Percentiles rank a stretch among this genome's conserved stretches.
Conservation (phyloP, 2,329 filamentous ascomycete genomes). For the Tolypocladium sp. region DNA sequence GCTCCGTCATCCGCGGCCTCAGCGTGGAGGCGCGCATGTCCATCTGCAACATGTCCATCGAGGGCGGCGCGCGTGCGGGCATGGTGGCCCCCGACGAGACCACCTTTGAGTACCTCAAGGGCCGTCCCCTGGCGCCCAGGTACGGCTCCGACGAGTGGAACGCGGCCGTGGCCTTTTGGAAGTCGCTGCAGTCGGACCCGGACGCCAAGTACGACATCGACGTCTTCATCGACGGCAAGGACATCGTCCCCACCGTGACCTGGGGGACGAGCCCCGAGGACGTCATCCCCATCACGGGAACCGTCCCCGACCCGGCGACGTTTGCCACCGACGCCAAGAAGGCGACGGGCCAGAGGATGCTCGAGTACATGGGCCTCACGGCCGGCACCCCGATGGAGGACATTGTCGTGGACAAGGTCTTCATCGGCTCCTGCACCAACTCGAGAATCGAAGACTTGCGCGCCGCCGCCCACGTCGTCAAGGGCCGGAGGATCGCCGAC, state of each 20-base stretch:
- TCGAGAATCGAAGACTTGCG: constrained; percentile 92
- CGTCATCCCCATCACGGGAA: constrained; percentile 85
- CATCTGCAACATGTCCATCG: constrained; percentile 99
- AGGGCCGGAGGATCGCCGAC: constrained; percentile 75
- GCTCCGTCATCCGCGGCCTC: constrained; percentile 78
- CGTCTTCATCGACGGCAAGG: constrained; percentile 82
- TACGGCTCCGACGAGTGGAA: constrained; percentile 82
- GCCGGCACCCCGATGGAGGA: constrained; percentile 86
- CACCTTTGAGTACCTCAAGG: constrained; percentile 93
- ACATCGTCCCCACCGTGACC: constrained; percentile 86
- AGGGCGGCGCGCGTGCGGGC: constrained; percentile 87
- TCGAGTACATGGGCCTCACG: constrained; percentile 93
- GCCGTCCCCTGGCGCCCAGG: constrained; percentile 78
- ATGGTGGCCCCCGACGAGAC: constrained; percentile 94
- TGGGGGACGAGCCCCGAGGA: constrained; percentile 98
- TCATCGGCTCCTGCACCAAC: constrained; percentile 97
- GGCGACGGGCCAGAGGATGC: constrained; percentile 65
- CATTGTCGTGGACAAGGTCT: constrained; percentile 89
- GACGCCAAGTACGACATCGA: constrained; percentile 85
- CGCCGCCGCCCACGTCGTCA: constrained; percentile 74
- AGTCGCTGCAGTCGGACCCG: constrained; percentile 73
- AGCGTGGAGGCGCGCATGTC: constrained; percentile 99
- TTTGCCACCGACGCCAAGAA: constrained; percentile 77
- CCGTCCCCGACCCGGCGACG: constrained; percentile 83
- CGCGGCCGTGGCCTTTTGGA: constrained; percentile 82